Evolutionary conservation across 1,284 basidiomycete species (phyloP), one percentile per base, ranked within the genome.

Genomic region (Tylopilus sp.): DNA sequence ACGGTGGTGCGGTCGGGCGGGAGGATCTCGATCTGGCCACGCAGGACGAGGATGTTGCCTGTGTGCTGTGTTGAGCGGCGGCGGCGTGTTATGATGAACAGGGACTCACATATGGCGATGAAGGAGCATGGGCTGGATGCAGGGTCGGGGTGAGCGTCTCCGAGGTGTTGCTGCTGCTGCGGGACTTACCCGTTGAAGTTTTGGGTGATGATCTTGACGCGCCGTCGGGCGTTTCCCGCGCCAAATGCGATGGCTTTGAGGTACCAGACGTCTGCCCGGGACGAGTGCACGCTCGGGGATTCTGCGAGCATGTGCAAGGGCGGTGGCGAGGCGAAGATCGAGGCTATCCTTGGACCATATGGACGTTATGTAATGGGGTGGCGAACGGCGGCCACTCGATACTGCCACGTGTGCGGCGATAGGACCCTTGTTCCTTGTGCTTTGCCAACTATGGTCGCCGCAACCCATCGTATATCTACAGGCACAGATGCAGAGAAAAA

Each of bases 21-120:
- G 20, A 81, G 74, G 57, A 94, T 85, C 50, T 80, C 70, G 56
- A 94, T 90, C 57, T 88, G 78, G 41, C 85, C 86, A 31, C 90
- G 82, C 4, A 94, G 76, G 55, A 94, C 85, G 24, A 94, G 79
- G 45, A 93, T 88, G 65, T 94, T 94, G 72, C 89, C 50, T 52
- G 24, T 25, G n/a, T 8, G 5, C 1, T 42, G n/a, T n/a, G n/a
- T n/a, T 14, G 22, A 7, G 22, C 3, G 3, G 37, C 20, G 10
- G 10, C 24, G 22, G 20, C 5, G 24, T 14, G 39, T 32, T 9
- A 25, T 20, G 28, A 31, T 10, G 0, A 14, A 20, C 22, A 14
- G 7, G 22, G 8, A 43, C 82, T 62, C 63, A 90, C 88, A 91
- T 57, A 94, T 87, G 13, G 92, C 91, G 60, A 96, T 90, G 58